Conservation (phyloP, 371 early-diverging fungal genomes). For the Mortierella sp. region DNA sequence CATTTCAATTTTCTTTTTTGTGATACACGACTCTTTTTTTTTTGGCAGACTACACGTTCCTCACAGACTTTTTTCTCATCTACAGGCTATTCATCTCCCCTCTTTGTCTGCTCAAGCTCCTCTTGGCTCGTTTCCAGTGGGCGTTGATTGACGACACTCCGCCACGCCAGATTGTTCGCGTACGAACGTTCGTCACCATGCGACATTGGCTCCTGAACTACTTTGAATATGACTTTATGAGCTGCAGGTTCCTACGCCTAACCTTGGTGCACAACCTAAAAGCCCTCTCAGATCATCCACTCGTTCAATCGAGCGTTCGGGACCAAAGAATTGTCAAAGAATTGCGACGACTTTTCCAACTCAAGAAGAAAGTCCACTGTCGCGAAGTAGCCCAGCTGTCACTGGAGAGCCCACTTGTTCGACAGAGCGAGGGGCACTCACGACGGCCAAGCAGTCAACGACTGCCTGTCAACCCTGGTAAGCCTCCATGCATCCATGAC, state of each 20-base stretch:
- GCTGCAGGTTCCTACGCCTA: slow-evolving; percentile 57
- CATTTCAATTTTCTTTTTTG: background rate
- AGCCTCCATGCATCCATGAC: background rate
- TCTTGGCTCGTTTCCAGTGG: slow-evolving; percentile 73
- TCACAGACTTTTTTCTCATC: slow-evolving; percentile 78
- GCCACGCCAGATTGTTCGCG: slow-evolving; percentile 67
- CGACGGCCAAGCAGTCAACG: background rate
- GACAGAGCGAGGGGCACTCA: background rate
- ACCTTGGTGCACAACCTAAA: slow-evolving; percentile 59
- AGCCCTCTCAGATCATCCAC: slow-evolving; percentile 55
- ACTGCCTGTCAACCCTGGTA: slow-evolving; percentile 4
- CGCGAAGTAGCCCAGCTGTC: slow-evolving; percentile 23
- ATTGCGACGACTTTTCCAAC: slow-evolving; percentile 37
- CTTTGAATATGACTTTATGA: slow-evolving; percentile 72
- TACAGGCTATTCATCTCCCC: slow-evolving; percentile 74
- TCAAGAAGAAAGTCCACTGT: slow-evolving; percentile 21
- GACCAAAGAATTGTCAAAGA: slow-evolving; percentile 68
- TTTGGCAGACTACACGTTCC: slow-evolving; percentile 68
- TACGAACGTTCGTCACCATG: slow-evolving; percentile 73
- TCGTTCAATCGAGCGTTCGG: slow-evolving; percentile 57
- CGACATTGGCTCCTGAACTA: slow-evolving; percentile 77
- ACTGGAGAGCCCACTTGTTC: slow-evolving; percentile 14
- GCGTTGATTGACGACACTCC: slow-evolving; percentile 66
- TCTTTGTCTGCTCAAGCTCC: slow-evolving; percentile 62
- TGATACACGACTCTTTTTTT: slow-evolving; percentile 6